Evolutionary conservation across 2,329 filamentous ascomycete species (phyloP), one percentile per base, ranked within the genome.

Genomic region (Alternaria triticina): DNA sequence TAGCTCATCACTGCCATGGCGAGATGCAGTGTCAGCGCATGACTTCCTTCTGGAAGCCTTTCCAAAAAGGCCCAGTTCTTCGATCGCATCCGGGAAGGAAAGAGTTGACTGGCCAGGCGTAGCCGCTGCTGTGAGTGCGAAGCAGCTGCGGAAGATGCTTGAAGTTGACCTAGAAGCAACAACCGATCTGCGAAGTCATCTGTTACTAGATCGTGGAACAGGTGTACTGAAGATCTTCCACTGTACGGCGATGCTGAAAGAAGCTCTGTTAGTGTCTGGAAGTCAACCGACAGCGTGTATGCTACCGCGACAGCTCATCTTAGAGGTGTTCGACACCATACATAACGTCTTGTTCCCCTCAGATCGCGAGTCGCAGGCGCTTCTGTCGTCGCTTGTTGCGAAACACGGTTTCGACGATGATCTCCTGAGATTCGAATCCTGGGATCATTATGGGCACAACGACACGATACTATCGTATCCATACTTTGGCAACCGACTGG

Each of bases 401-500:
- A 60, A 54, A 30, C 3, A 59, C 1, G 15, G 27, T 1, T 67
- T 65, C 28, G 66, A 69, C 15, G 11, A 30, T 11, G 59, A 64
- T 12, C 33, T 61, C 3, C 40, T 64, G 5, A 36, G 40, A 5
- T 62, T 63, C 27, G 46, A 52, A 12, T 54, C 55, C 22, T 57
- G 59, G 27, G 54, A 57, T 30, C 61, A 64, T 43, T 43, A 59
- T 27, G 44, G 30, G n/a, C 50, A 59, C 12, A 44, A 61, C 12
- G 73, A 76, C 52, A 65, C 71, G 36, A 60, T 63, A 5, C 57
- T 71, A 12, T 56, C 58, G 3, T 76, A 73, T 50, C 57, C 70
- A 8, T 78, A 76, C 47, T 72, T 75, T n/a, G 73, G 71, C 1
- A 33, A 66, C 5, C 73, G 65, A 1, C 68, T 77, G 11, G 59